Evolutionary conservation across 2,329 filamentous ascomycete species (phyloP).

Genomic region (Mycocentrospora acerina): DNA sequence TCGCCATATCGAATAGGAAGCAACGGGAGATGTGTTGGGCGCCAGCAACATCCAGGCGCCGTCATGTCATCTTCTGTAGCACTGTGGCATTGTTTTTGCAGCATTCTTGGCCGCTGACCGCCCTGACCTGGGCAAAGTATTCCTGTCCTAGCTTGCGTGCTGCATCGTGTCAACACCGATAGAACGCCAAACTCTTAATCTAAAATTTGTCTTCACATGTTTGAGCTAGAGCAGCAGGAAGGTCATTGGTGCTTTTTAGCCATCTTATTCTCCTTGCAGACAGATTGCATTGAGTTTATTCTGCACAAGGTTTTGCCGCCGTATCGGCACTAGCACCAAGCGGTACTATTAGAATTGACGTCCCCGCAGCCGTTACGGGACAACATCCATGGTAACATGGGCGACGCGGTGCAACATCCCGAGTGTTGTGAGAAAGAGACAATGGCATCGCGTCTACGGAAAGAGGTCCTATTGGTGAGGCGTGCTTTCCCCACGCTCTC

Average conservation of each 20-base stretch:
- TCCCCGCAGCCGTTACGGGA: neutral
- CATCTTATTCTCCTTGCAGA: too few relatives aligned
- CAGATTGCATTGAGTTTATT: too few relatives aligned
- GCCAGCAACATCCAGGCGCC: conserved; percentile 8
- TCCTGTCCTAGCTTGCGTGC: conserved; percentile 14
- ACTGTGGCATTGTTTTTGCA: too few relatives aligned
- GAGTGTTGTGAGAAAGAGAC: neutral
- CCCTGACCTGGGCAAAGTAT: conserved; percentile 24
- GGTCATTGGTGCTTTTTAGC: too few relatives aligned
- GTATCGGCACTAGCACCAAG: too few relatives aligned
- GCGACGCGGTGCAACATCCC: conserved; percentile 2
- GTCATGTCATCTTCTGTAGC: conserved; percentile 4
- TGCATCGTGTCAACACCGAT: too few relatives aligned
- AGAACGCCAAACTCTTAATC: too few relatives aligned
- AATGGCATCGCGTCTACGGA: conserved; percentile 3
- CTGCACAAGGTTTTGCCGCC: too few relatives aligned
- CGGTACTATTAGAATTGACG: neutral
- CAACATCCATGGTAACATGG: neutral
- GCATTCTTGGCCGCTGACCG: too few relatives aligned
- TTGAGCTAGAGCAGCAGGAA: too few relatives aligned
- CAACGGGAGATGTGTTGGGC: conserved; percentile 14
- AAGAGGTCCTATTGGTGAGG: conserved; percentile 4
- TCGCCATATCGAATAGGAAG: conserved; percentile 24
- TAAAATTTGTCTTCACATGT: too few relatives aligned
- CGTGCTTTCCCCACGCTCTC: neutral